Evolutionary conservation across 1,284 basidiomycete genomes (phyloP), one percentile per base, ranked within the genome.

Genomic region (Boletus semigastroideus): DNA sequence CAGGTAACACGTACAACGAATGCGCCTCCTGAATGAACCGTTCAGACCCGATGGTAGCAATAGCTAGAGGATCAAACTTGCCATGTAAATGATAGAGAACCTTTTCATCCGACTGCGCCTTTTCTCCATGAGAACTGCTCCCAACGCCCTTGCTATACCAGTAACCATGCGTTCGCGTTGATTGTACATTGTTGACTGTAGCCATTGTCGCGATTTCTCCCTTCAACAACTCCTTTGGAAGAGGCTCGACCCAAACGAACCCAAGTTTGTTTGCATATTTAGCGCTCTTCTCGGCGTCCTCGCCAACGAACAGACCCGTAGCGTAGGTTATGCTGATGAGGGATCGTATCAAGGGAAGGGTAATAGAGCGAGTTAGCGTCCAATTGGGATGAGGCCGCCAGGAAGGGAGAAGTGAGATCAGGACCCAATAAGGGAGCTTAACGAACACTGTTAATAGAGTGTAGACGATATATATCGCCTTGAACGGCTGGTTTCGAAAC

Each of bases 401-500:
- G 3, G 22, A 22, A 22, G 22, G 22, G 22, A 22, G 5, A 22
- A 22, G 22, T 22, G 22, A 22, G 22, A 22, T 3, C 3, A 22
- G 22, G 22, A 22, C 5, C 22, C 22, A 22, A 22, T 52, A 52
- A 14, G 51, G 51, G 37, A 52, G 31, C 37, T 43, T 52, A 9
- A 52, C 42, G 3, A 36, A 11, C 5, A 42, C 16, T 3, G 22
- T 3, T 19, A 51, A 19, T 9, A 51, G 6, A 8, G 48, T 43
- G 30, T 42, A 52, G 48, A 42, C 40, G 33, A 52, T 42, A 13
- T 51, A 52, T 14, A 20, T 20, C 14, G 34, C 20, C 48, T 51
- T 52, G 40, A 52, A 36, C 10, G 50, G 48, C 27, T 49, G 41
- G 36, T 44, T 41, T 43, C 48, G 41, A 12, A 49, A 49, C 11